phyloP scores from a whole-genome alignment of 108 stramenopile species.

The Nitzschia putrida region DNA sequence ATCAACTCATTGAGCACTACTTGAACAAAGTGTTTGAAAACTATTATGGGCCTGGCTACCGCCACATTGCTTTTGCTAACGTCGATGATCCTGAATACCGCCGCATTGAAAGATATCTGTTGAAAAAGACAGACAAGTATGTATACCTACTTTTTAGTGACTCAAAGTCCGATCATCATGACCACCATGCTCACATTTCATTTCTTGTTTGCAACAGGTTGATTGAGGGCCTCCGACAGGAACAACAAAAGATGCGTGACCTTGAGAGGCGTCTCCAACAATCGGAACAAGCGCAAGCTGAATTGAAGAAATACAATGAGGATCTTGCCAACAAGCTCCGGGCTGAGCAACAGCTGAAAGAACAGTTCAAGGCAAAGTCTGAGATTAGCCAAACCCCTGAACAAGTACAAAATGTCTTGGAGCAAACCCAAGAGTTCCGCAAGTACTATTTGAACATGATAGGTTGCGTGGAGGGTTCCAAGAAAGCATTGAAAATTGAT shows the following conservation, averaged over 20 bases:
- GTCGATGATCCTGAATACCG: not conserved
- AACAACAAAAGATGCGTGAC: not conserved
- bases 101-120: too few relatives aligned
- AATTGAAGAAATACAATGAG: not conserved
- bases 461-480: too few relatives aligned
- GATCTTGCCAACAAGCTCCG: not conserved
- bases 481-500: too few relatives aligned
- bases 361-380: not conserved
- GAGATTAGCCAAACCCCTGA: too few relatives aligned
- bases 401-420: too few relatives aligned
- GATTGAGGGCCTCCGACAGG: not conserved
- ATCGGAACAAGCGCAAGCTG: not conserved
- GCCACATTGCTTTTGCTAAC: not conserved
- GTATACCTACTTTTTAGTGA: too few relatives aligned
- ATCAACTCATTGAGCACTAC: not conserved
- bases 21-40: not conserved
- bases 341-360: not conserved
- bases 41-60: not conserved
- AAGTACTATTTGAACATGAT: too few relatives aligned
- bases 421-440: too few relatives aligned
- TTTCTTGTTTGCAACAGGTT: not conserved
- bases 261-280: not conserved
- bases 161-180: not conserved
- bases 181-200: not conserved
- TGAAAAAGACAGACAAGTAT: too few relatives aligned